These are phyloP conservation scores for Nitzschia sp. DNA, from an alignment of 108 stramenopile genomes.

Conservation along the genomic window DNA sequence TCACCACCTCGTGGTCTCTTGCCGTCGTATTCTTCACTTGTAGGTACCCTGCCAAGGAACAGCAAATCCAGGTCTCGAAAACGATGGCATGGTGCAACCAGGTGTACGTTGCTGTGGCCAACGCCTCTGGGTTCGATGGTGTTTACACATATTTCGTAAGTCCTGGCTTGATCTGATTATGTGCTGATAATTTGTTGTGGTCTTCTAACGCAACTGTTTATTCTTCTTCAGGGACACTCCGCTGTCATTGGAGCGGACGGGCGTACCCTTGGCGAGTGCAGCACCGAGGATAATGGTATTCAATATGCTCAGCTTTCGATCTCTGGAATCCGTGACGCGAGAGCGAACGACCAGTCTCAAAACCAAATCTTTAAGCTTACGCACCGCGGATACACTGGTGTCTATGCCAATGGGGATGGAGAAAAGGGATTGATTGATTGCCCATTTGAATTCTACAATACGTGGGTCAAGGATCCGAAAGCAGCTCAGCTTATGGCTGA, in stretches of 20 bases:
- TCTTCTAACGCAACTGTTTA: not conserved
- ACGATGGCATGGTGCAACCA: constrained; percentile 88
- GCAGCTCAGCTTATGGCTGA: constrained; percentile 71
- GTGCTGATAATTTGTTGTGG: not conserved
- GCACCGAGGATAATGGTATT: constrained; percentile 77
- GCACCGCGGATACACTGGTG: constrained; percentile 71
- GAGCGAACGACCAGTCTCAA: constrained; percentile 76
- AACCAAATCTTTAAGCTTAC: constrained; percentile 76
- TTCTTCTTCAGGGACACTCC: constrained; percentile 55
- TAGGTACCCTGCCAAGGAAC: constrained; percentile 88
- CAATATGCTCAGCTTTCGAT: constrained; percentile 74
- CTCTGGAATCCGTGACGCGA: constrained; percentile 70
- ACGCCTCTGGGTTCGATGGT: constrained; percentile 83
- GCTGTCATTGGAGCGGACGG: constrained; percentile 77
- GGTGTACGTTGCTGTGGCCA: constrained; percentile 85
- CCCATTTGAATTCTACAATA: constrained; percentile 70
- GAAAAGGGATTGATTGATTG: constrained; percentile 69
- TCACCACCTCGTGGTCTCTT: too few species aligned
- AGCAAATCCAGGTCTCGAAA: constrained; percentile 81
- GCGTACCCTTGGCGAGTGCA: constrained; percentile 80
- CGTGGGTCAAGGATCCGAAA: constrained; percentile 79
- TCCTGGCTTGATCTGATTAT: too few species aligned
- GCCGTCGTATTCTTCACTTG: too few species aligned
- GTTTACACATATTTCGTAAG: constrained; percentile 54
- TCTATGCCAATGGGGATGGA: constrained; percentile 80